Evolutionary conservation across 306 rosid species (phyloP).

Genomic region (Lablab purpureus): DNA sequence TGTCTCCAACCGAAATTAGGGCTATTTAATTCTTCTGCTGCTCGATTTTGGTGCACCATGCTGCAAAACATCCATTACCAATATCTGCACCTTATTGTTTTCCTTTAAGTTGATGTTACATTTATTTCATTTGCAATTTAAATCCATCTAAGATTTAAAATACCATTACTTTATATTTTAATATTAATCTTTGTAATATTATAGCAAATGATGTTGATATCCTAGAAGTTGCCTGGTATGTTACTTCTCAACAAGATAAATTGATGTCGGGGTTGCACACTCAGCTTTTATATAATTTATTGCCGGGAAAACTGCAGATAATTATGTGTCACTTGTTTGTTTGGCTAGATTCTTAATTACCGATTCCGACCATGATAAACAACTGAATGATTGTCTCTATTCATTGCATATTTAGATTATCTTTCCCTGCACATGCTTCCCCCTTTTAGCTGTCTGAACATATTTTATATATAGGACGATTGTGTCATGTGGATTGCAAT

Average conservation of each 20-base stretch:
- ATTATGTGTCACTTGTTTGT: constrained; percentile 39
- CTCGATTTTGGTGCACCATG: constrained; percentile 12
- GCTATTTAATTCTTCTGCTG: constrained; percentile 1
- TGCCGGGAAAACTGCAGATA: constrained; percentile 25
- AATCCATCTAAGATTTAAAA: not conserved
- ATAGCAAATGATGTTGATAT: not conserved
- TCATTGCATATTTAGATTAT: constrained; percentile 57
- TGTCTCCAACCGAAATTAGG: constrained; percentile 4
- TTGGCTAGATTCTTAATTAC: constrained; percentile 52
- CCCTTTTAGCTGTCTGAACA: constrained; percentile 46
- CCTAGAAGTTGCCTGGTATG: constrained; percentile 26
- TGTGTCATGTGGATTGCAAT: constrained; percentile 57
- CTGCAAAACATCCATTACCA: constrained; percentile 3
- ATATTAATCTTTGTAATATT: not conserved
- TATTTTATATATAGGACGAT: constrained; percentile 40
- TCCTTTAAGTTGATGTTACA: not conserved
- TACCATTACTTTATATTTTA: too few relatives aligned
- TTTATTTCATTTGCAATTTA: not conserved
- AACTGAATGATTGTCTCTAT: constrained; percentile 56
- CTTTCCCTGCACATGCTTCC: constrained; percentile 60
- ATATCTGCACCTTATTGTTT: constrained; percentile 23
- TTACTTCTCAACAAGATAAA: constrained; percentile 35
- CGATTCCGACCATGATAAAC: constrained; percentile 50
- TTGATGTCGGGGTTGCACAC: constrained; percentile 24
- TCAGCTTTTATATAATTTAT: constrained; percentile 17